Evolutionary conservation across 2,329 filamentous ascomycete species (phyloP).

Genomic region (Xylaria sp.): DNA sequence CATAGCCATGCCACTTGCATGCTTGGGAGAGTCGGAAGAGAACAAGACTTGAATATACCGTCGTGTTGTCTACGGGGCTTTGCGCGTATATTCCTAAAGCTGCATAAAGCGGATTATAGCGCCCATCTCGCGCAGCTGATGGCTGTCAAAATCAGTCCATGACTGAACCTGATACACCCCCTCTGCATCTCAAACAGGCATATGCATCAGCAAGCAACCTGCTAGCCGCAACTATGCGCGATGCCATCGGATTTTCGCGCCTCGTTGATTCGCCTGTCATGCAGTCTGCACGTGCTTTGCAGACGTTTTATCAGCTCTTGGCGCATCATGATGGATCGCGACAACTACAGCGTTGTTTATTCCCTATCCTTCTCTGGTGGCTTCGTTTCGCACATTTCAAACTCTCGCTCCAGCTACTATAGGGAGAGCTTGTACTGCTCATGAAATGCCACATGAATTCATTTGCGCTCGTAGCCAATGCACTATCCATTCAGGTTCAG

Average conservation of each 20-base stretch:
- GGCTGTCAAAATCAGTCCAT: not conserved
- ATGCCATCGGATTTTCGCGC: conserved; percentile 10
- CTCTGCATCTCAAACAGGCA: not conserved
- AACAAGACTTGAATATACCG: not conserved
- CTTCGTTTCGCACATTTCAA: not conserved
- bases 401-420: not conserved
- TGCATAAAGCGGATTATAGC: not conserved
- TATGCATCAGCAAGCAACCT: conserved; percentile 3
- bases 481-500: not conserved
- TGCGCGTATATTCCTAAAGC: not conserved
- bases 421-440: not conserved
- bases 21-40: not conserved
- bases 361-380: not conserved
- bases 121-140: conserved; percentile 3
- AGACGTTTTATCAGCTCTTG: conserved; percentile 9
- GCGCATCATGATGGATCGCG: conserved; percentile 11
- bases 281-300: conserved; percentile 11
- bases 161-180: conserved; percentile 1
- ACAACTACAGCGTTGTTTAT: not conserved
- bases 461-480: not conserved
- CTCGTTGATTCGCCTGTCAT: conserved; percentile 5
- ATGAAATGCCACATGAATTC: not conserved
- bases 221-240: conserved; percentile 14
- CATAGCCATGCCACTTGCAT: not conserved
- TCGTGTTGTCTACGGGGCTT: not conserved